Conservation (phyloP, 495 filamentous ascomycete species). For the Clohesyomyces aquaticus region DNA sequence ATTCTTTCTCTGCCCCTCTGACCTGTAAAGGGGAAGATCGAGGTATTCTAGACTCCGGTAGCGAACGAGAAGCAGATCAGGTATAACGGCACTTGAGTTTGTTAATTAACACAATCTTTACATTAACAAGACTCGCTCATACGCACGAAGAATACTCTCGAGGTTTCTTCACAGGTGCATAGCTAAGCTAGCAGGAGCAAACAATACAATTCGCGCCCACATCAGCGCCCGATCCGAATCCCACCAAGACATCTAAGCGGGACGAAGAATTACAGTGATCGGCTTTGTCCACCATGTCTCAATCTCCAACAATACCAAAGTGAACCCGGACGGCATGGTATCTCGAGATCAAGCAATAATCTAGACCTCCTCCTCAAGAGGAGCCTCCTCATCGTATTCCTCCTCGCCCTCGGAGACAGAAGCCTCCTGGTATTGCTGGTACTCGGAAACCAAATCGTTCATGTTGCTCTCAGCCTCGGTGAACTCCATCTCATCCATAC, state of each 20-base stretch:
- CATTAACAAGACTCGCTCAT: slow-evolving; percentile 35
- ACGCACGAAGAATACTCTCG: slow-evolving; percentile 20
- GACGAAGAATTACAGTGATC: slow-evolving; percentile 9
- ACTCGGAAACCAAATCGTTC: slow-evolving; percentile 99
- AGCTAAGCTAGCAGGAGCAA: not conserved
- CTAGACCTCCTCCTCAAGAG: slow-evolving; percentile 56
- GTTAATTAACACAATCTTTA: slow-evolving; percentile 22
- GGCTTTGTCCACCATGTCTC: slow-evolving; percentile 2
- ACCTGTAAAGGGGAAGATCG: no score
- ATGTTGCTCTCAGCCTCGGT: slow-evolving; percentile 99
- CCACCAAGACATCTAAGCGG: slow-evolving; percentile 23
- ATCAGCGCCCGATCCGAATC: not conserved
- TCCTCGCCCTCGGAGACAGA: slow-evolving; percentile 77
- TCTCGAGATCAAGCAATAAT: slow-evolving; percentile 13
- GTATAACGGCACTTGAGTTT: no score
- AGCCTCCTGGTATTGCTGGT: slow-evolving; percentile 99
- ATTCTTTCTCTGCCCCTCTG: not conserved
- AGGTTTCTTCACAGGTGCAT: slow-evolving; percentile 10
- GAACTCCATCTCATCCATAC: slow-evolving; percentile 99
- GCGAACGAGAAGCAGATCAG: no score
- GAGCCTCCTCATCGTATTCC: slow-evolving; percentile 63
- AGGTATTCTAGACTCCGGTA: no score
- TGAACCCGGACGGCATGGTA: slow-evolving; percentile 11
- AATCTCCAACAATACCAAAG: slow-evolving; percentile 11
- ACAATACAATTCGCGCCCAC: slow-evolving; percentile 10